Base-by-base conservation (phyloP, 352 stramenopile species). In the Blastocystis sp. region DNA sequence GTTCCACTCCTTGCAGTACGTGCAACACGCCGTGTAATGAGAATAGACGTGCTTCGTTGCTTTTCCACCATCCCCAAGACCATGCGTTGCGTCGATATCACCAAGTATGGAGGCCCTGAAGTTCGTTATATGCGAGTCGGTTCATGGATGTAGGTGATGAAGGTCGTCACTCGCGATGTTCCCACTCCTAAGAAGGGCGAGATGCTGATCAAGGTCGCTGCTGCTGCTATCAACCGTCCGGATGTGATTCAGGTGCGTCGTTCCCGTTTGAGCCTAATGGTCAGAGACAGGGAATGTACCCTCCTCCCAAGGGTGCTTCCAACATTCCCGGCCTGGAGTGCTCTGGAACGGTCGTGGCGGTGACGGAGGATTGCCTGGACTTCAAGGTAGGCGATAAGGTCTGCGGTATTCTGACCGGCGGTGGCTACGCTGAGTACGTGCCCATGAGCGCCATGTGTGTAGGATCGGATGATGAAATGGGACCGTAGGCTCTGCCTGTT, bases 311-410 rank as follows among this genome's bases (percentile, higher is more conserved):
- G 4, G 89, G 89, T 14, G 67, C 74, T 4, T 89, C 88, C 14
- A 81, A 90, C 23, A 80, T 91, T 21, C 89, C 90, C 9, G 90
- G 90, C 9, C 89, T 91, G 7, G 90, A 91, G 59, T 62, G 89
- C 9, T 87, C 90, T 17, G 90, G 90, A 17, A 71, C 65, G n/a
- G 87, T 91, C 28, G 90, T 91, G 23, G 71, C 5, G 1, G 74
- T 71, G 5, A 61, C 10, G 1, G 41, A 86, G 38, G 61, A 38
- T 14, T 40, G n/a, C 28, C 38, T 40, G 11, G 74, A 34, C 34
- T 90, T 76, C 40, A 88, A 88, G 23, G 62, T 90, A 38, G 89
- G 89, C 14, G 89, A 91, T 40, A 71, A 88, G n/a, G 89, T 91
- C 10, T 91, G 89, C 56, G 89, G 88, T 14, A 88, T 91, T 38